Conservation (phyloP, 2,329 filamentous ascomycete species). For the Botrytis hyacinthi region DNA sequence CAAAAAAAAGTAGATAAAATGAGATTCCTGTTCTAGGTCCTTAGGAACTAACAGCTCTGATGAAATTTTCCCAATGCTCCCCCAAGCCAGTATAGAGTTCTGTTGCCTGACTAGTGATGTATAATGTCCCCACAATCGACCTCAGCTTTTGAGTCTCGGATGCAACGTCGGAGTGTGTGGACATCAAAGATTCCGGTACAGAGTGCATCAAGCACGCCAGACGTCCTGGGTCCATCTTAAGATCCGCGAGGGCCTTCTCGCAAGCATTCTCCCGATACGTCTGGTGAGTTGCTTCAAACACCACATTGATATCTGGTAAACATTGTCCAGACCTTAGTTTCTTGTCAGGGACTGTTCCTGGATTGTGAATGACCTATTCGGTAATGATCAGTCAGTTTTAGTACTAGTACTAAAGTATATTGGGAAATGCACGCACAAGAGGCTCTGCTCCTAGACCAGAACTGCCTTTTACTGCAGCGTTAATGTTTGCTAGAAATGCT, state of each 20-base stretch:
- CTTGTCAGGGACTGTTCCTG: constrained; percentile 23
- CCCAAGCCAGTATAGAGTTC: constrained; percentile 16
- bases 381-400: neutral
- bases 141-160: constrained; percentile 12
- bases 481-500: constrained; percentile 20
- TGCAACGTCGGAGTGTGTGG: constrained; percentile 7
- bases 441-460: constrained; percentile 18
- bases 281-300: constrained; percentile 19
- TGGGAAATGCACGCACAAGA: constrained; percentile 19
- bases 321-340: constrained; percentile 19
- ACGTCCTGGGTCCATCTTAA: constrained; percentile 13
- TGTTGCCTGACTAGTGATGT: constrained; percentile 16
- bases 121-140: constrained; percentile 1
- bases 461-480: constrained; percentile 16
- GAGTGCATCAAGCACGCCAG: constrained; percentile 22
- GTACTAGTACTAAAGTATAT: neutral
- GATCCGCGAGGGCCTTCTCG: constrained; percentile 15
- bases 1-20: neutral
- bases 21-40: neutral
- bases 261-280: constrained; percentile 13
- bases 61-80: constrained; percentile 19
- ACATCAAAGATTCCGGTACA: constrained; percentile 15
- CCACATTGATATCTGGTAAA: constrained; percentile 24
- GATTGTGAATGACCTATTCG: constrained; percentile 25
- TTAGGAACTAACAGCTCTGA: constrained; percentile 11